Base-by-base conservation (phyloP, 768 basidiomycete species). In the Leccinellum rugosiceps region DNA sequence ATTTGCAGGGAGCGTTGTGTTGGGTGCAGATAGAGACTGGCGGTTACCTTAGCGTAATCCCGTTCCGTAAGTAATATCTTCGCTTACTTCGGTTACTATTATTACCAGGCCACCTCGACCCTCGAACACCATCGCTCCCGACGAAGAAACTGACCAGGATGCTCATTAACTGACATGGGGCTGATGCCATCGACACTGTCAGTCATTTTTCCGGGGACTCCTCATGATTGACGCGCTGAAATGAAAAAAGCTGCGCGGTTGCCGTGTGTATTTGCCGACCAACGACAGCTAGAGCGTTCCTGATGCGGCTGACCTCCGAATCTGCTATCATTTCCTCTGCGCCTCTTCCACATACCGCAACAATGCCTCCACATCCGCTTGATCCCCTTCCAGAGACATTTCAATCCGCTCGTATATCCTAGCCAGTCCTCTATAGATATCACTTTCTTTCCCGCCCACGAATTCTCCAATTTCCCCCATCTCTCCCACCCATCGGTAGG, bases 391-490 rank as follows among this genome's bases (percentile, higher is more conserved):
- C 46, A 79, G 56, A 2, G 79, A 76, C 41, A 58, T 61, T 46
- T 78, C 77, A 3, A 84, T 65, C 34, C 79, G 68, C 57, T 74
- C 69, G 60, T 80, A 83, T 53, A 79, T 57, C 57, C 70, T 70
- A 23, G 82, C 75, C 44, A 84, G 63, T 8, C 81, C 83, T 48
- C 74, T 65, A 63, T 83, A 80, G 6, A 79, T 77, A 23, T 77
- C 73, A 0, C 75, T 76, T 56, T 78, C 76, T 1, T 65, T 72
- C 7, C 71, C 75, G 9, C 78, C 77, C 10, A 86, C 80, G 66
- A 85, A 86, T 6, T 68, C 73, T 3, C 78, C 77, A 41, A 87
- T 84, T 67, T 87, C 86, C 52, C 81, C 73, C 84, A 84, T 86
- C 72, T 86, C 84, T 47, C 78, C 80, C 14, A 81, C 77, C 79